A percentile compares a stretch with the other conserved stretches of the same genome.
phyloP scores from a whole-genome alignment of 1,284 basidiomycete species.

The Rhodotorula sp. region DNA sequence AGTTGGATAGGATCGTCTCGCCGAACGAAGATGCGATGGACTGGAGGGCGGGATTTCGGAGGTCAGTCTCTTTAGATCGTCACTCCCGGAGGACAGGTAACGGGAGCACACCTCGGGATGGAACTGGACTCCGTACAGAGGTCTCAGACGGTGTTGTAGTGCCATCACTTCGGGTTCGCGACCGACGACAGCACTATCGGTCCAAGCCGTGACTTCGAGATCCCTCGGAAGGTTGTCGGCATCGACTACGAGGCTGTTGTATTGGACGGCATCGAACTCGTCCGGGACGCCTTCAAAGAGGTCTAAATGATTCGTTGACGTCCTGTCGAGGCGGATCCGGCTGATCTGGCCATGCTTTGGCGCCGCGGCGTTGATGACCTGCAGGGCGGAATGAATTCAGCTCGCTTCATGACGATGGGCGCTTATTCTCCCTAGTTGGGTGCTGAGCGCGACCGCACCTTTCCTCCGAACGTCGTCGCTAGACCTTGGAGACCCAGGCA shows the following conservation, averaged over 20 bases:
- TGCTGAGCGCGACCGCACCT: constrained; percentile 52
- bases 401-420: background rate
- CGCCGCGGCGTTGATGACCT: constrained; percentile 50
- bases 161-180: constrained; percentile 45
- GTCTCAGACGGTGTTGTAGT: constrained; percentile 60
- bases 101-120: constrained; percentile 73
- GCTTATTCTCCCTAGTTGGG: constrained; percentile 45
- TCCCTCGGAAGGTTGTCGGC: constrained; percentile 50
- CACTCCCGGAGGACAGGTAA: constrained; percentile 36
- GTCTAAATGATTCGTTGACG: constrained; percentile 53
- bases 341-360: constrained; percentile 74
- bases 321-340: constrained; percentile 53
- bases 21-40: constrained; percentile 53
- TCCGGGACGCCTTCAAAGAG: constrained; percentile 58
- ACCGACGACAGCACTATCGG: constrained; percentile 12
- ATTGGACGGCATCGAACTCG: constrained; percentile 72
- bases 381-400: background rate
- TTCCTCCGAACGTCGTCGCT: constrained; percentile 71
- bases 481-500: constrained; percentile 92
- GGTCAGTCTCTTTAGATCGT: too few species aligned
- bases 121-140: constrained; percentile 93
- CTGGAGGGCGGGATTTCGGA: constrained; percentile 36
- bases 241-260: constrained; percentile 60
- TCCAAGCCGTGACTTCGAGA: constrained; percentile 54
- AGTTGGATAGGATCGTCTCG: constrained; percentile 48